phyloP scores from a whole-genome alignment of 371 early-diverging fungal genomes.

The Mortierella sp. region DNA sequence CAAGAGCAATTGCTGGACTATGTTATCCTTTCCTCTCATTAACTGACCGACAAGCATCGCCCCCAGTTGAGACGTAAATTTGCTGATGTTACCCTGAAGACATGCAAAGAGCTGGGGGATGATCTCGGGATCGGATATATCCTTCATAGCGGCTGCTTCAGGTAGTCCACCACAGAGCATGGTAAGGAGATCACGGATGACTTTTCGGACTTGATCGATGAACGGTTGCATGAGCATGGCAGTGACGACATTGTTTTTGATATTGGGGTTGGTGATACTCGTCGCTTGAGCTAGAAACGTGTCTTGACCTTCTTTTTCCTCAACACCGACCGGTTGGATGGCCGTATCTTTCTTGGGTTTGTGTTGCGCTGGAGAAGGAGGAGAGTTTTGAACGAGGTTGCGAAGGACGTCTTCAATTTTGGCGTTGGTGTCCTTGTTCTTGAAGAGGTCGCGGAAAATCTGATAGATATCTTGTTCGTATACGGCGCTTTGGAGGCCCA shows the following conservation, averaged over 20 bases:
- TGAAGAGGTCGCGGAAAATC: background rate
- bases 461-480: background rate
- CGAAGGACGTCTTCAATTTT: background rate
- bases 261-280: background rate
- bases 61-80: background rate
- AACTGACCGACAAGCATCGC: background rate
- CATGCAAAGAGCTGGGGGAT: background rate
- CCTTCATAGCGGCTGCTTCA: background rate
- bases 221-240: slow-evolving; percentile 8
- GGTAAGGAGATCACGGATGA: slow-evolving; percentile 11
- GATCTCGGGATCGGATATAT: slow-evolving; percentile 7
- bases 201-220: slow-evolving; percentile 8
- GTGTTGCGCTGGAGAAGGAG: too few species aligned
- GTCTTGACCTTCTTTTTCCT: background rate
- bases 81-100: background rate
- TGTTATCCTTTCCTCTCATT: background rate
- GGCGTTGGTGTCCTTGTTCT: background rate
- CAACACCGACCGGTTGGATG: too few species aligned
- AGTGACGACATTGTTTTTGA: background rate
- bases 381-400: background rate
- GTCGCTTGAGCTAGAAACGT: background rate
- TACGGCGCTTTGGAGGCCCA: background rate
- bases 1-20: background rate
- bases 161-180: slow-evolving; percentile 10
- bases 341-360: too few species aligned